Evolutionary conservation across 2,329 filamentous ascomycete species (phyloP), one percentile per base, ranked within the genome.

Genomic region (Talaromyces sp.): DNA sequence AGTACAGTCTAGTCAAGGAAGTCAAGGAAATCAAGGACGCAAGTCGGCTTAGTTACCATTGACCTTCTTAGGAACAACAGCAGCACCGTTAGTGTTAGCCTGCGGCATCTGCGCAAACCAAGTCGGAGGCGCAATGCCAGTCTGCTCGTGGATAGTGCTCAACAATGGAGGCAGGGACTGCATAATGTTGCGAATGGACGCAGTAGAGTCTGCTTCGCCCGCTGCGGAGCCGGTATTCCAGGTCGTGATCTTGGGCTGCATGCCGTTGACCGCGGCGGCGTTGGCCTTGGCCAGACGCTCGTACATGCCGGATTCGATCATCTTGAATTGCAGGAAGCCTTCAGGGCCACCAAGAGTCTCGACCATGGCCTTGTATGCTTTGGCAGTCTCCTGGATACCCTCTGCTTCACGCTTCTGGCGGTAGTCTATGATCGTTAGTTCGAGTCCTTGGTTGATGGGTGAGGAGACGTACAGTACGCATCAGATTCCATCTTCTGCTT

Each of bases 181-280:
- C 80, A 95, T 93, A 43, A 96, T 84, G 70, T 94, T 93, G 69
- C 91, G 84, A 79, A 95, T 89, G 3, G 89, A 84, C 1, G 85
- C 86, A 27, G 84, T 80, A 9, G 83, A 77, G 66, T 91, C 88
- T 63, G 85, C 80, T 47, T 77, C 76, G 31, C 77, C 79, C 49
- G 74, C 80, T n/a, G 78, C 80, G 22, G 74, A 57, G 22, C 50
- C 66, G 13, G 92, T 96, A 75, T 92, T 95, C 92, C 92, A 96
- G 31, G 94, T 88, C 68, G 89, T 93, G 80, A 96, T 95, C 88
- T 96, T 96, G 69, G 92, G 92, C 76, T 93, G 86, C 69, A 96
- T 79, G 31, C 92, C 92, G 61, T 86, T 83, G 73, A 96, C 86
- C 37, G 91, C 92, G 37, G 83, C 76, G 56, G 90, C 91, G 71